Percentiles rank a stretch among this genome's conserved stretches.
Conservation (phyloP, 441 rosid genomes). For the Pelargonium cotyledonis region DNA sequence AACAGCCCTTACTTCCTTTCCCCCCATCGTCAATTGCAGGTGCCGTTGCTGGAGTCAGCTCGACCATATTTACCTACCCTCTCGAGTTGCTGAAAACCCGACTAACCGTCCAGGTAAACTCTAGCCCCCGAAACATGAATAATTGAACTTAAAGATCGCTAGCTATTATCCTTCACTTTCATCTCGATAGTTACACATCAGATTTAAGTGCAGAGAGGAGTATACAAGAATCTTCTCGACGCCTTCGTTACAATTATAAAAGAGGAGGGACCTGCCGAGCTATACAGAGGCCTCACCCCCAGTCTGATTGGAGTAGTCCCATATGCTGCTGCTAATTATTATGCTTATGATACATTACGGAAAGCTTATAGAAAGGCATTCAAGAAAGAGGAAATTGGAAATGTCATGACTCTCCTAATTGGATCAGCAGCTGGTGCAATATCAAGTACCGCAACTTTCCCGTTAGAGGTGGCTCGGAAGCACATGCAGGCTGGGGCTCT, state of each 20-base stretch:
- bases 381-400: conserved; percentile 80
- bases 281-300: conserved; percentile 86
- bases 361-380: conserved; percentile 57
- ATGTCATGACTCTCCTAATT: conserved; percentile 76
- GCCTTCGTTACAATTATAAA: conserved; percentile 68
- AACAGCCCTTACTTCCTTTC: conserved; percentile 59
- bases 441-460: conserved; percentile 90
- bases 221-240: conserved; percentile 60
- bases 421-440: conserved; percentile 93
- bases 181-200: not conserved
- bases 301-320: conserved; percentile 96
- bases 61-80: conserved; percentile 86
- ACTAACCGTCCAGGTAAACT: conserved; percentile 71
- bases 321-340: conserved; percentile 86
- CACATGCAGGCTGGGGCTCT: conserved; percentile 97
- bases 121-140: not conserved
- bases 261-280: conserved; percentile 79
- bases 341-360: conserved; percentile 75
- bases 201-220: conserved; percentile 57
- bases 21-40: conserved; percentile 89
- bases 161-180: not conserved
- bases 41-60: conserved; percentile 97
- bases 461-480: conserved; percentile 93
- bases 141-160: not conserved
- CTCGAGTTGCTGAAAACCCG: conserved; percentile 91